A percentile compares a stretch with the other conserved stretches of the same genome.
phyloP scores from a whole-genome alignment of 208 protist species.

The Leishmania turanica region DNA sequence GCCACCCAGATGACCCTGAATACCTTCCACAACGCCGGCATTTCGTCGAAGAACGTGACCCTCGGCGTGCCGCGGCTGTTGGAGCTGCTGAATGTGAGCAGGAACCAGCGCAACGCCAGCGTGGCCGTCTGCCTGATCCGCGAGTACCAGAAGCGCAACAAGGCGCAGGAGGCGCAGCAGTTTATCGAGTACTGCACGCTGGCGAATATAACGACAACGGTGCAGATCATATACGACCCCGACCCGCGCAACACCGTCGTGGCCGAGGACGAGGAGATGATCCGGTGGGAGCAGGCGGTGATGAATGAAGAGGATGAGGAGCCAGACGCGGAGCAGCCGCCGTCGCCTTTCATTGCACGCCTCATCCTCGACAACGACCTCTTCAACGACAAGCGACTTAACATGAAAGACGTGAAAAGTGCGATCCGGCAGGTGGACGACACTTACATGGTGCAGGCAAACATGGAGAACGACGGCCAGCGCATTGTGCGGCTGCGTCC shows the following conservation, averaged over 20 bases:
- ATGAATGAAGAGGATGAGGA: slow-evolving; percentile 58
- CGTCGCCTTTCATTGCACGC: slow-evolving; percentile 96
- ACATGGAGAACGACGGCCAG: slow-evolving; percentile 94
- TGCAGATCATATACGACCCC: slow-evolving; percentile 98
- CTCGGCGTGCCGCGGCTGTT: slow-evolving; percentile 99
- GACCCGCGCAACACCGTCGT: slow-evolving; percentile 93
- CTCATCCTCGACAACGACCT: slow-evolving; percentile 93
- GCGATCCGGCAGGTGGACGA: slow-evolving; percentile 88
- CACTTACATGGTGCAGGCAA: slow-evolving; percentile 82
- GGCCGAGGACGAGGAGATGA: slow-evolving; percentile 91
- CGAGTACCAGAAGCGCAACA: slow-evolving; percentile 53
- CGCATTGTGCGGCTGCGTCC: slow-evolving; percentile 94
- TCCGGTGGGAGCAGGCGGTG: slow-evolving; percentile 67
- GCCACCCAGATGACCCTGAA: slow-evolving; percentile 99
- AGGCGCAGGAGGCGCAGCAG: slow-evolving; percentile 91
- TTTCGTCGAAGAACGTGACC: slow-evolving; percentile 99
- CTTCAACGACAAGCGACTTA: slow-evolving; percentile 94
- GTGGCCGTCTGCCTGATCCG: slow-evolving; percentile 94
- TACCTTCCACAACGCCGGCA: slow-evolving; percentile 99
- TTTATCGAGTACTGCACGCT: slow-evolving; percentile 97
- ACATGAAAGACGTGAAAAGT: slow-evolving; percentile 94
- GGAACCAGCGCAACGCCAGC: slow-evolving; percentile 96
- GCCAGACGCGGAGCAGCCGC: slow-evolving; percentile 27
- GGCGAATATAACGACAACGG: slow-evolving; percentile 83
- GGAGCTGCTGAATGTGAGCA: slow-evolving; percentile 99